Evolutionary conservation across 441 rosid species (phyloP), one percentile per base, ranked within the genome.

Genomic region (Populus trichocarpa): DNA sequence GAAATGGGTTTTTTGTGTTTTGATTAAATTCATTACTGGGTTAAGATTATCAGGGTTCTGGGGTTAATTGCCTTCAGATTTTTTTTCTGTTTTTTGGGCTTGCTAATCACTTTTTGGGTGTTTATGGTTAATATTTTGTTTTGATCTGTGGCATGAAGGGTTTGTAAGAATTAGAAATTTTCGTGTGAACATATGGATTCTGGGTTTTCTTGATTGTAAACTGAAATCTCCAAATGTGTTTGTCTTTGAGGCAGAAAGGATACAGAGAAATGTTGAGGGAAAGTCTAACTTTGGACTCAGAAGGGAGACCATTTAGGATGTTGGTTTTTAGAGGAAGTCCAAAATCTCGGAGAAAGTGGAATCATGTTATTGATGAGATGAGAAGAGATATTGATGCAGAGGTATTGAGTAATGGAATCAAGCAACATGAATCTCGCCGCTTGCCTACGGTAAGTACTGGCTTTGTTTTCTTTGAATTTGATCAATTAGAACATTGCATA

Each of bases 321-420:
- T 40, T 89, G 75, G 89, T 86, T 53, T 87, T 89, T 69, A 84
- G 89, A 70, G 90, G 89, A 82, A 87, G 86, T 78, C 87, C 88
- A 1, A 87, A 86, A 83, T 89, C 86, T 0, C 72, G 75, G 33
- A 73, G 85, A 72, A 87, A 69, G 38, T 76, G 79, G 1, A 46
- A 57, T 65, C 75, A 66, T 80, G 72, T 50, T 28, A 78, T 87
- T 30, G 86, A 89, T 66, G 82, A 86, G 66, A 80, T 87, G 83
- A 77, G 86, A 79, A 78, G 70, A 53, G 83, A 85, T 46, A 14
- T 14, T 32, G 87, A 76, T 23, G 81, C 76, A 1, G 77, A 80
- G 64, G 83, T 72, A n/a, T 25, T 82, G 66, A 36, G 16, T 25
- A 77, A 70, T 67, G 18, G 20, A 20, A 16, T 16, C 61, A 77